A percentile compares a stretch with the other conserved stretches of the same genome.
These are phyloP conservation scores for Botrytis galanthina DNA, from an alignment of 2,329 filamentous ascomycete species.

Conservation along the genomic window DNA sequence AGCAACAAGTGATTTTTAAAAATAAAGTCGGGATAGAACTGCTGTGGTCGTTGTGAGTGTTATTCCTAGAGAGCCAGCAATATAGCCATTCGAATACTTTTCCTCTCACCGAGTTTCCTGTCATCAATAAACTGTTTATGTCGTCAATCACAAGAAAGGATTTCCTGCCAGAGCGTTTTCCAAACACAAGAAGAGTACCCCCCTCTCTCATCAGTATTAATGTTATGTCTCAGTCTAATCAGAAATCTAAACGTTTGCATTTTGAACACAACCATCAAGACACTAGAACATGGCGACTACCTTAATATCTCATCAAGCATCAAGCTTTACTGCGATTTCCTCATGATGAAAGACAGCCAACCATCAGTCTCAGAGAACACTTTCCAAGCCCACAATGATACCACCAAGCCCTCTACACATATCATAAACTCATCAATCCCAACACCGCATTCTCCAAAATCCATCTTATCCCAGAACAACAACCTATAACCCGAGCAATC, in stretches of 20 bases:
- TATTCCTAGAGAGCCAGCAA: neutral
- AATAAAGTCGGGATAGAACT: neutral
- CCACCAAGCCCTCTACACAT: neutral
- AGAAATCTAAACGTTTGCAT: neutral
- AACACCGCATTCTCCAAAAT: neutral
- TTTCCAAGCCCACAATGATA: too few species aligned
- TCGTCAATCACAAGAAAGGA: neutral
- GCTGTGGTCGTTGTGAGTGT: neutral
- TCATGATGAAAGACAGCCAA: neutral
- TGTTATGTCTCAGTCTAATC: neutral
- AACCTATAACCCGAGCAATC: neutral
- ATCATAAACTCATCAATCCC: too few species aligned
- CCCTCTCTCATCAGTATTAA: neutral
- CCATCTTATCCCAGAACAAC: neutral
- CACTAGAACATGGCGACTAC: neutral
- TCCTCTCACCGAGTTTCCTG: neutral
- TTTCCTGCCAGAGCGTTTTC: neutral
- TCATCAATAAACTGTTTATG: neutral
- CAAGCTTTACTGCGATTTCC: neutral
- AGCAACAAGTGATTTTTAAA: neutral
- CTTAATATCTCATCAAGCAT: neutral
- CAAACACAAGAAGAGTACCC: neutral
- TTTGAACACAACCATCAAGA: neutral
- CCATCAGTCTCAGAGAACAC: neutral
- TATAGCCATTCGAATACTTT: neutral